These are phyloP conservation scores for Trichoderma sp. DNA, from an alignment of 2,329 filamentous ascomycete species.

Conservation along the genomic window DNA sequence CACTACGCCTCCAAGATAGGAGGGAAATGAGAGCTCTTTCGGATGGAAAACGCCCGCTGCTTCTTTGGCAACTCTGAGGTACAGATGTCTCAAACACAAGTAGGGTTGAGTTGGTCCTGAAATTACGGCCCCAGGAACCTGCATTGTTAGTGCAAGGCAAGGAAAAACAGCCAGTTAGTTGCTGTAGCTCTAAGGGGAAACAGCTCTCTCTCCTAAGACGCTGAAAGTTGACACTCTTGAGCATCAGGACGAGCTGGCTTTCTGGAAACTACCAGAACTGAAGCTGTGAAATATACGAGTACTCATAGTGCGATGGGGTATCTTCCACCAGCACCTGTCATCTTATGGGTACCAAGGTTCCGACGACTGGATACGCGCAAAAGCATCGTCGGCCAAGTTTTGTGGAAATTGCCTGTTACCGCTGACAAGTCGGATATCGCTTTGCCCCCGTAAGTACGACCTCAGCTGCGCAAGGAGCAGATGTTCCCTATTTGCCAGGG, in stretches of 20 bases:
- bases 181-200: background rate
- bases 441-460: background rate
- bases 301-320: background rate
- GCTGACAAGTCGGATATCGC: background rate
- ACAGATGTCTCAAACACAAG: slow-evolving; percentile 2
- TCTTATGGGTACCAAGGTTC: background rate
- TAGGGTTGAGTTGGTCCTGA: background rate
- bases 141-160: background rate
- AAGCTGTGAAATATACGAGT: background rate
- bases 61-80: background rate
- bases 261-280: background rate
- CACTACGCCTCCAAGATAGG: background rate
- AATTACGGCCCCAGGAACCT: background rate
- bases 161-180: background rate
- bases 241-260: background rate
- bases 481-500: background rate
- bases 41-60: background rate
- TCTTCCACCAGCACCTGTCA: background rate
- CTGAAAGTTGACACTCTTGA: background rate
- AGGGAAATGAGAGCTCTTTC: background rate
- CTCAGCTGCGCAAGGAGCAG: slow-evolving; percentile 18
- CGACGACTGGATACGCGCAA: background rate
- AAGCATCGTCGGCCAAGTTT: background rate
- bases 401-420: slow-evolving; percentile 9
- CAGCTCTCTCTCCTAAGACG: background rate